Percentiles rank a stretch among this genome's conserved stretches.
These are phyloP conservation scores for Cyathus striatus DNA, from an alignment of 768 basidiomycete species.

Conservation along the genomic window DNA sequence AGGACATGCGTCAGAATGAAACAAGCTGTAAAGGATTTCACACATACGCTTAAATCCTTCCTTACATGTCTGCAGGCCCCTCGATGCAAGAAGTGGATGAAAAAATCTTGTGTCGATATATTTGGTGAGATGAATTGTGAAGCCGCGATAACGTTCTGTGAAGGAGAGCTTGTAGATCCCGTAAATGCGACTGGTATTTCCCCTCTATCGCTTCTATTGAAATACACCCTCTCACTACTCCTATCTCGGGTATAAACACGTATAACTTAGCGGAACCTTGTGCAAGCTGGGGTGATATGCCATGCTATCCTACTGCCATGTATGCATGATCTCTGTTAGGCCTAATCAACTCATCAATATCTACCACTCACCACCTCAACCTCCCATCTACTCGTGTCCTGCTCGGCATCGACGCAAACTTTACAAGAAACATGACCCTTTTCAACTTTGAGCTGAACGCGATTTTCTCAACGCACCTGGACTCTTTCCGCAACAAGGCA, in stretches of 20 bases:
- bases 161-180: constrained; percentile 34
- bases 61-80: constrained; percentile 42
- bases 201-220: too few species aligned
- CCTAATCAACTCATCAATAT: constrained; percentile 38
- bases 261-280: constrained; percentile 69
- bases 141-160: constrained; percentile 61
- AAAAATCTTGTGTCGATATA: constrained; percentile 51
- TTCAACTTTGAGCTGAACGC: constrained; percentile 31
- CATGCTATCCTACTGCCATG: constrained; percentile 58
- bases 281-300: constrained; percentile 34
- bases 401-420: constrained; percentile 58
- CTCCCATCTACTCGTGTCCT: constrained; percentile 43
- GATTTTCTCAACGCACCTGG: constrained; percentile 43
- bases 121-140: constrained; percentile 63
- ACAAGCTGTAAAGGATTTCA: constrained; percentile 35
- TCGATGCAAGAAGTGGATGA: constrained; percentile 55
- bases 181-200: constrained; percentile 17
- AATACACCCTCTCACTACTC: too few species aligned
- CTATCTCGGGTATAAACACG: too few species aligned
- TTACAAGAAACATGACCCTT: constrained; percentile 27
- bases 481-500: constrained; percentile 39
- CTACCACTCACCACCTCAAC: constrained; percentile 55
- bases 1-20: constrained; percentile 56
- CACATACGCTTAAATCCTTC: too few species aligned
- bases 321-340: constrained; percentile 5